These are phyloP conservation scores for Pseudoperonospora humuli DNA, from an alignment of 352 stramenopile genomes.

Conservation along the genomic window DNA sequence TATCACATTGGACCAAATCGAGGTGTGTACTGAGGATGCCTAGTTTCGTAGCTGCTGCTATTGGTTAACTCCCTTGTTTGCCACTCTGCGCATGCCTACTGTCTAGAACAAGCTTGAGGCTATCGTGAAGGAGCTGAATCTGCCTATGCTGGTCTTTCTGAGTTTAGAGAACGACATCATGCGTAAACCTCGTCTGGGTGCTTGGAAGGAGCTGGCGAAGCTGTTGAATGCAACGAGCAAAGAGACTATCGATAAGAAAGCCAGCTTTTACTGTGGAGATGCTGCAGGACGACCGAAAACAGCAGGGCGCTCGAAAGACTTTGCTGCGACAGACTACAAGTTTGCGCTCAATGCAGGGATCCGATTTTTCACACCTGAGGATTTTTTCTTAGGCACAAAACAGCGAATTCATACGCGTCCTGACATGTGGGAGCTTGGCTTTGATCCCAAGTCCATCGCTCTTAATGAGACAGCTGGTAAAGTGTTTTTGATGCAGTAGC, in stretches of 20 bases:
- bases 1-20: slow-evolving; percentile 40
- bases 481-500: neutral
- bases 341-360: slow-evolving; percentile 83
- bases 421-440: slow-evolving; percentile 67
- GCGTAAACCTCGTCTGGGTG: slow-evolving; percentile 67
- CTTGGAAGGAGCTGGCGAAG: slow-evolving; percentile 49
- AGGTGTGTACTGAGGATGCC: slow-evolving; percentile 25
- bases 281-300: slow-evolving; percentile 70
- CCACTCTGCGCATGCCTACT: slow-evolving; percentile 1
- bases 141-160: slow-evolving; percentile 67
- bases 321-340: slow-evolving; percentile 82
- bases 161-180: slow-evolving; percentile 66
- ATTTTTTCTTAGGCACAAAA: slow-evolving; percentile 65
- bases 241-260: slow-evolving; percentile 30
- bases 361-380: slow-evolving; percentile 77
- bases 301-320: slow-evolving; percentile 65
- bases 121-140: slow-evolving; percentile 48
- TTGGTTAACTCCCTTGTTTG: neutral
- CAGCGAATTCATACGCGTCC: slow-evolving; percentile 63
- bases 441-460: slow-evolving; percentile 46
- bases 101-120: slow-evolving; percentile 54
- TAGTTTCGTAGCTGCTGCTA: neutral
- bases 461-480: slow-evolving; percentile 22
- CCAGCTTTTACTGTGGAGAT: slow-evolving; percentile 80
- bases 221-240: slow-evolving; percentile 13